These are phyloP conservation scores for Ulvella scutata DNA, from an alignment of 139 green algal species.

Conservation along the genomic window DNA sequence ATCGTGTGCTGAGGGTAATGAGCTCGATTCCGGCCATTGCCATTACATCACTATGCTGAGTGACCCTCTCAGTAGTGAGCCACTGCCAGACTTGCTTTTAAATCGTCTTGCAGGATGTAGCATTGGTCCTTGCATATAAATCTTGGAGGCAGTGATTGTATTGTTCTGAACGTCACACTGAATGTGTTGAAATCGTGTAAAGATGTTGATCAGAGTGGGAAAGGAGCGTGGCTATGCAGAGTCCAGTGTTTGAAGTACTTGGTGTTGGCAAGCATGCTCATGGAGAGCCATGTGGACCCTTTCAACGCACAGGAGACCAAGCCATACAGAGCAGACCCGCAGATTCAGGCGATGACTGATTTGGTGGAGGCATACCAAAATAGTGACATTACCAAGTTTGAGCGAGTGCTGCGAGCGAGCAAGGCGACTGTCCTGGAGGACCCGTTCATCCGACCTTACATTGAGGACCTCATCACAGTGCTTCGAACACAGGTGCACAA, in stretches of 20 bases:
- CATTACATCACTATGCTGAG: too few relatives aligned
- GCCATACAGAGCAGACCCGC: slow-evolving; percentile 62
- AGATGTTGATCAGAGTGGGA: too few relatives aligned
- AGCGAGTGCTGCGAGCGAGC: slow-evolving; percentile 69
- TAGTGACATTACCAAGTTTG: slow-evolving; percentile 87
- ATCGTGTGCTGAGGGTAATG: too few relatives aligned
- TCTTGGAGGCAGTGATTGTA: too few relatives aligned
- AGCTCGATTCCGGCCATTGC: too few relatives aligned
- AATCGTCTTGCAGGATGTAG: too few relatives aligned
- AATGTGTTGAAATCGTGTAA: too few relatives aligned
- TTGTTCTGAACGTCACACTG: too few relatives aligned
- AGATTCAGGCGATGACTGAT: slow-evolving; percentile 88
- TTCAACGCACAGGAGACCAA: slow-evolving; percentile 90
- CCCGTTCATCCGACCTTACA: slow-evolving; percentile 87
- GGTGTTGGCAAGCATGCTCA: slow-evolving; percentile 95
- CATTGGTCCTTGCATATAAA: too few relatives aligned
- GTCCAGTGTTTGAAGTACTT: slow-evolving; percentile 98
- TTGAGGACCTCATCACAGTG: slow-evolving; percentile 90
- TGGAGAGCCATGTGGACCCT: slow-evolving; percentile 87
- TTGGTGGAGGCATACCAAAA: slow-evolving; percentile 90
- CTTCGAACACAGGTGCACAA: slow-evolving; percentile 70
- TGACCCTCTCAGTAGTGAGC: too few relatives aligned
- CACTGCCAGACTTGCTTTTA: too few relatives aligned
- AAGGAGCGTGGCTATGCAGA: too few relatives aligned
- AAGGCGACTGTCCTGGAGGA: slow-evolving; percentile 86